phyloP scores from a whole-genome alignment of 352 stramenopile genomes.

The Phytophthora multivora region DNA sequence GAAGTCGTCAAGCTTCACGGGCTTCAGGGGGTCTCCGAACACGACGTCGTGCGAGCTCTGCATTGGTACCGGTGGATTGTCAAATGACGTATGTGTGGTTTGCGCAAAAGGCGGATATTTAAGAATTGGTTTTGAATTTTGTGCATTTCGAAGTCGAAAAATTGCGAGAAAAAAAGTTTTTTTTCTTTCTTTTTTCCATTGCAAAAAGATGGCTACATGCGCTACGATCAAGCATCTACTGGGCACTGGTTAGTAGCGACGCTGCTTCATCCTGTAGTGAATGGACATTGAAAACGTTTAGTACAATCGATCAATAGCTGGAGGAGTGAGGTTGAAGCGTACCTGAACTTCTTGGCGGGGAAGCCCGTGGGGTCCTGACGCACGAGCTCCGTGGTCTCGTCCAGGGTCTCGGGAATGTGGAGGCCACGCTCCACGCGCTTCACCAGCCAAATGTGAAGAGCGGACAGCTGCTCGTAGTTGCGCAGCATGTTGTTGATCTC shows the following conservation, averaged over 20 bases:
- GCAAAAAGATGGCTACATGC: slow-evolving; percentile 7
- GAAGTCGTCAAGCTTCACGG: slow-evolving; percentile 87
- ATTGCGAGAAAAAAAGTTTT: slow-evolving; percentile 7
- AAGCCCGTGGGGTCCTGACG: slow-evolving; percentile 87
- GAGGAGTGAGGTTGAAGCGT: slow-evolving; percentile 1
- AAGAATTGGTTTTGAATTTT: too few species aligned
- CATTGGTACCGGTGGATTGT: slow-evolving; percentile 28
- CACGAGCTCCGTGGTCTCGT: slow-evolving; percentile 82
- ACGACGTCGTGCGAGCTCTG: slow-evolving; percentile 70
- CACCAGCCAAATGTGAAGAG: slow-evolving; percentile 75
- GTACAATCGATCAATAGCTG: background rate
- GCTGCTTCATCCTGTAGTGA: slow-evolving; percentile 61
- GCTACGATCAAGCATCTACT: slow-evolving; percentile 10
- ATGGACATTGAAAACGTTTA: slow-evolving; percentile 8
- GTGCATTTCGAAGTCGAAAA: too few species aligned
- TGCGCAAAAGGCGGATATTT: background rate
- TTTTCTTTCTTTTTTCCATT: slow-evolving; percentile 5
- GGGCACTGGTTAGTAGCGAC: slow-evolving; percentile 54
- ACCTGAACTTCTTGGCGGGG: slow-evolving; percentile 84
- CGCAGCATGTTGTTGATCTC: slow-evolving; percentile 89
- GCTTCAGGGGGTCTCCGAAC: slow-evolving; percentile 68
- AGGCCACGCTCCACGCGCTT: slow-evolving; percentile 85
- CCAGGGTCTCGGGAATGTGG: slow-evolving; percentile 69
- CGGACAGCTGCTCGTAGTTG: slow-evolving; percentile 83
- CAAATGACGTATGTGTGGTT: background rate